A percentile compares a stretch with the other conserved stretches of the same genome.
Evolutionary conservation across 176 grass and related monocot genomes (phyloP).

Genomic region (Miscanthus lutarioriparius): DNA sequence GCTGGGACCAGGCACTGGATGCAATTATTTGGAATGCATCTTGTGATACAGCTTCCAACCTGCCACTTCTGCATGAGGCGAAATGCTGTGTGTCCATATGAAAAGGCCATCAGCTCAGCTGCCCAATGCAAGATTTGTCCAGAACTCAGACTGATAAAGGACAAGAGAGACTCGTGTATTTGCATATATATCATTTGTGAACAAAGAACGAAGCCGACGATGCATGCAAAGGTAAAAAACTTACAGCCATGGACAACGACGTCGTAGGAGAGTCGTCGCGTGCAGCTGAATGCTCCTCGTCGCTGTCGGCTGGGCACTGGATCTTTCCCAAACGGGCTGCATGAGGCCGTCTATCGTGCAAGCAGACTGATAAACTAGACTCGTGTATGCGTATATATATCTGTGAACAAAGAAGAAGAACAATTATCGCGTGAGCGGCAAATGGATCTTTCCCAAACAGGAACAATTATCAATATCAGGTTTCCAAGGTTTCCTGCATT

Average conservation of each 20-base stretch:
- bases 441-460: constrained; percentile 47
- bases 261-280: too few relatives aligned
- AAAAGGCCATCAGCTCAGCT: constrained; percentile 89
- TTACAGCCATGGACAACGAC: too few relatives aligned
- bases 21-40: constrained; percentile 42
- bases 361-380: neutral
- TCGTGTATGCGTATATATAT: neutral
- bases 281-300: constrained; percentile 18
- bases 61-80: constrained; percentile 78
- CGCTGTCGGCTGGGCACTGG: constrained; percentile 36
- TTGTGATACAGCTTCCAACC: constrained; percentile 71
- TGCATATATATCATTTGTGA: too few relatives aligned
- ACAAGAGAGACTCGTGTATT: neutral
- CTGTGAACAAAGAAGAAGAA: neutral
- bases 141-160: neutral
- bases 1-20: constrained; percentile 43
- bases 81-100: constrained; percentile 83
- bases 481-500: constrained; percentile 82
- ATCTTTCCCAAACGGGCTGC: too few relatives aligned
- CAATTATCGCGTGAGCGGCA: constrained; percentile 54
- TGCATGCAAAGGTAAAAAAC: too few relatives aligned
- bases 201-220: too few relatives aligned
- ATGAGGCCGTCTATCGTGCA: too few relatives aligned
- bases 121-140: constrained; percentile 24
- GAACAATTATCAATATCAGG: constrained; percentile 71